A percentile compares a stretch with the other conserved stretches of the same genome.
Conservation (phyloP, 306 rosid genomes). For the Corylus heterophylla region DNA sequence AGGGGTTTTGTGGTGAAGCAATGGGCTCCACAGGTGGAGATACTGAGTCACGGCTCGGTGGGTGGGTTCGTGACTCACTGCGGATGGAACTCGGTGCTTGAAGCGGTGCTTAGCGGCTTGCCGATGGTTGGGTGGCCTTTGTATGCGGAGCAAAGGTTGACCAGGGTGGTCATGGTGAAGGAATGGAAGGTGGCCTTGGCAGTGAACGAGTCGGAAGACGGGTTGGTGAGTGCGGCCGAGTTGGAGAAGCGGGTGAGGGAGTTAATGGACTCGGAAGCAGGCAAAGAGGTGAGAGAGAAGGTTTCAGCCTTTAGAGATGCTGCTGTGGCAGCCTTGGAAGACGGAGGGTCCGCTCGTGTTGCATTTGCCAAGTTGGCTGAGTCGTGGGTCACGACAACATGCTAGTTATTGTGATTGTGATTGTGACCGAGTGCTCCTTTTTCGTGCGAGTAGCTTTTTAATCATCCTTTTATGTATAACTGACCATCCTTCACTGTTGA, state of each 20-base stretch:
- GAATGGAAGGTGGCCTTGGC: slow-evolving; percentile 20
- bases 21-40: slow-evolving; percentile 24
- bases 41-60: slow-evolving; percentile 21
- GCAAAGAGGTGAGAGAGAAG: slow-evolving; percentile 28
- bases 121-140: slow-evolving; percentile 45
- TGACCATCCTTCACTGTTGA: too few species aligned
- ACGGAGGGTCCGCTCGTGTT: slow-evolving; percentile 21
- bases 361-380: not conserved
- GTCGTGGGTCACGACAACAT: not conserved
- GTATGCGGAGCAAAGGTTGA: slow-evolving; percentile 40
- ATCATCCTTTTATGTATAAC: too few species aligned
- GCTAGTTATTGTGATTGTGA: not conserved
- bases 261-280: slow-evolving; percentile 28
- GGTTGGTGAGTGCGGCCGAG: slow-evolving; percentile 37
- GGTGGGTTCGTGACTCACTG: slow-evolving; percentile 43
- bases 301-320: not conserved
- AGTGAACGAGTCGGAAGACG: slow-evolving; percentile 4
- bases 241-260: slow-evolving; percentile 34
- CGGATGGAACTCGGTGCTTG: slow-evolving; percentile 45
- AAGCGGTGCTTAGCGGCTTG: slow-evolving; percentile 17
- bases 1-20: not conserved
- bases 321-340: slow-evolving; percentile 14
- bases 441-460: too few species aligned
- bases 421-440: too few species aligned
- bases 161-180: slow-evolving; percentile 14